Evolutionary conservation across 768 basidiomycete genomes (phyloP).

Genomic region (Leccinum boreale): DNA sequence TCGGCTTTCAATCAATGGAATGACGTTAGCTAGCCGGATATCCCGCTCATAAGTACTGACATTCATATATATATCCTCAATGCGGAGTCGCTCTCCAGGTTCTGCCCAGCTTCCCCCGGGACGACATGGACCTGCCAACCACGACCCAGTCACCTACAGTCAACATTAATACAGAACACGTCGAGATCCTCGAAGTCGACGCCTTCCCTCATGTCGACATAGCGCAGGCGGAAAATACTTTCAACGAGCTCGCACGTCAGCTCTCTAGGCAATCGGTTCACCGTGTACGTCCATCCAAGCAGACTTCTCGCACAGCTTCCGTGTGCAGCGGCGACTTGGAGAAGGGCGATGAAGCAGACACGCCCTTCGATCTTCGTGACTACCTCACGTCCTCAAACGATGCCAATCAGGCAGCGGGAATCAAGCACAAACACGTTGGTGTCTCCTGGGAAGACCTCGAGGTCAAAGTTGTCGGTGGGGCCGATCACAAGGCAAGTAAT

Average conservation of each 20-base stretch:
- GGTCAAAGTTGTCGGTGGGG: constrained; percentile 57
- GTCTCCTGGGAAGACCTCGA: constrained; percentile 71
- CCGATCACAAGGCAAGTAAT: constrained; percentile 49
- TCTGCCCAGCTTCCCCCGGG: not conserved
- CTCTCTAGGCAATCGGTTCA: constrained; percentile 17
- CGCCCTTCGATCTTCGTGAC: constrained; percentile 60
- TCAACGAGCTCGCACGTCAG: constrained; percentile 50
- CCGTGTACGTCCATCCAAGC: constrained; percentile 11
- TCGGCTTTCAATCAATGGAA: not conserved
- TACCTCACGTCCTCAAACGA: constrained; percentile 68
- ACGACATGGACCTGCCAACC: constrained; percentile 8
- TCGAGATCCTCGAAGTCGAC: constrained; percentile 21
- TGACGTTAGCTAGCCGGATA: not conserved
- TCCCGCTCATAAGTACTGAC: not conserved
- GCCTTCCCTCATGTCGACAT: constrained; percentile 44
- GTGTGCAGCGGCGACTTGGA: constrained; percentile 36
- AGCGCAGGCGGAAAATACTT: constrained; percentile 48
- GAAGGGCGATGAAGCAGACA: constrained; percentile 37
- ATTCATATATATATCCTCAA: constrained; percentile 13
- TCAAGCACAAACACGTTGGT: constrained; percentile 72
- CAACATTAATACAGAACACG: constrained; percentile 6
- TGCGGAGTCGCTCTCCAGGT: not conserved
- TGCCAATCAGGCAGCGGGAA: constrained; percentile 59
- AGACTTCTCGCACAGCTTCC: constrained; percentile 21
- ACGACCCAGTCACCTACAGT: not conserved